Conservation (phyloP, 148 eudicot genomes). For the Fagopyrum tataricum region DNA sequence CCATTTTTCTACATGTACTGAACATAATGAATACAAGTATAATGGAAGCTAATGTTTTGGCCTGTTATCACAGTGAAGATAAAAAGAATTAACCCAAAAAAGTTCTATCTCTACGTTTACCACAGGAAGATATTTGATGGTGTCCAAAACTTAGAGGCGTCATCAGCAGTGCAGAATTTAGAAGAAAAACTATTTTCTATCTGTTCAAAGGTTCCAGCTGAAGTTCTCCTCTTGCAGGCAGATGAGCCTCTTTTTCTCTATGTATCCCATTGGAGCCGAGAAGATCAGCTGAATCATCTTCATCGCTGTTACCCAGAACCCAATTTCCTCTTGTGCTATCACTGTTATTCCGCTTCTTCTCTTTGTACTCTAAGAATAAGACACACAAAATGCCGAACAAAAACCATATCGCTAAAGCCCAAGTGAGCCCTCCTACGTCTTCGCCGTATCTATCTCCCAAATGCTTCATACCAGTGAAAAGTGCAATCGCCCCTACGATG, state of each 20-base stretch:
- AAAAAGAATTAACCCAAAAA: constrained; percentile 8
- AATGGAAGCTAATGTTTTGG: neutral
- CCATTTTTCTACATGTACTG: constrained; percentile 1
- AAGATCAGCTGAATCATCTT: constrained; percentile 70
- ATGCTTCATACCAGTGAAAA: constrained; percentile 80
- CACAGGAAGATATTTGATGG: neutral
- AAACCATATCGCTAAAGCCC: constrained; percentile 85
- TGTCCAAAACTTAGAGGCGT: neutral
- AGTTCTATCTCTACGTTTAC: neutral
- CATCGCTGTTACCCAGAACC: constrained; percentile 61
- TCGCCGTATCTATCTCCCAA: constrained; percentile 78
- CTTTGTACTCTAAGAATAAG: constrained; percentile 60
- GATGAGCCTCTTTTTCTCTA: constrained; percentile 41
- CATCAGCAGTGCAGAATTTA: neutral
- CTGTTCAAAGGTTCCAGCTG: constrained; percentile 73
- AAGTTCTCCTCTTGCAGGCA: constrained; percentile 66
- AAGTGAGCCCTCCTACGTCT: constrained; percentile 55
- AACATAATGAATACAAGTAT: constrained; percentile 11
- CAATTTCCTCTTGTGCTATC: constrained; percentile 45
- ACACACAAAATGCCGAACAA: constrained; percentile 45
- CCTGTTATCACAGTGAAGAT: neutral
- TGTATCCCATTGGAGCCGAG: constrained; percentile 37
- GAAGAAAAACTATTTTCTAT: constrained; percentile 24
- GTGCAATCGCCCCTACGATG: constrained; percentile 61
- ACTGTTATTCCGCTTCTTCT: constrained; percentile 33